These are phyloP conservation scores for Sporothrix luriei DNA, from an alignment of 2,329 filamentous ascomycete species.

Conservation along the genomic window DNA sequence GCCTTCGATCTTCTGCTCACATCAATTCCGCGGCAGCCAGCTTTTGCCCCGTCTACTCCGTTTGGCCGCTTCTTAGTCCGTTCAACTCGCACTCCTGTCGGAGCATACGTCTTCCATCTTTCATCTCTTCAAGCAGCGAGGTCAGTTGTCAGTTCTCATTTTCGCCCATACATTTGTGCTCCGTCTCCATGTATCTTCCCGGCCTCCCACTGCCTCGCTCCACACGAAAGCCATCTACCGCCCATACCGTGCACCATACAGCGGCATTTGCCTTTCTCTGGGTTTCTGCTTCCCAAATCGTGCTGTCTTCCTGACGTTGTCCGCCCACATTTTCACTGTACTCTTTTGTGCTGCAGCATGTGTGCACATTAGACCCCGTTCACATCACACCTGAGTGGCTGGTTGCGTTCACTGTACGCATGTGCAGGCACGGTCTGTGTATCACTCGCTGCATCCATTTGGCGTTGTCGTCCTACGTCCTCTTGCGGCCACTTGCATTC, in stretches of 20 bases:
- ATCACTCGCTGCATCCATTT: background rate
- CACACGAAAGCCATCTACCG: constrained; percentile 5
- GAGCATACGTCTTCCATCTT: background rate
- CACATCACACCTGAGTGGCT: background rate
- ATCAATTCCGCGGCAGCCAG: background rate
- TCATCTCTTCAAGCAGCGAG: background rate
- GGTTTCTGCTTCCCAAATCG: background rate
- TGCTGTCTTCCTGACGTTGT: background rate
- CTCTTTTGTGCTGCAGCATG: background rate
- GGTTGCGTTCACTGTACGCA: background rate
- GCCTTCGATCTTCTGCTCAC: background rate
- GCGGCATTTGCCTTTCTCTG: background rate
- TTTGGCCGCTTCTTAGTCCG: background rate
- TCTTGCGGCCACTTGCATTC: background rate
- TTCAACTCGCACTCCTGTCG: background rate
- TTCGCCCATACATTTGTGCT: constrained; percentile 8
- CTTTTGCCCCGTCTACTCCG: background rate
- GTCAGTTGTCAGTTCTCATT: constrained; percentile 25
- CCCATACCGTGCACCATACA: background rate
- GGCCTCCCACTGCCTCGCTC: background rate
- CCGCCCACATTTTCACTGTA: background rate
- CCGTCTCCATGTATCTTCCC: constrained; percentile 13
- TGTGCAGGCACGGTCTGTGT: constrained; percentile 6
- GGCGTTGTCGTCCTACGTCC: background rate
- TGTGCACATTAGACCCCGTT: background rate